Evolutionary conservation across 2,329 filamentous ascomycete genomes (phyloP), one percentile per base, ranked within the genome.

Genomic region (Fusarium goolgardi): DNA sequence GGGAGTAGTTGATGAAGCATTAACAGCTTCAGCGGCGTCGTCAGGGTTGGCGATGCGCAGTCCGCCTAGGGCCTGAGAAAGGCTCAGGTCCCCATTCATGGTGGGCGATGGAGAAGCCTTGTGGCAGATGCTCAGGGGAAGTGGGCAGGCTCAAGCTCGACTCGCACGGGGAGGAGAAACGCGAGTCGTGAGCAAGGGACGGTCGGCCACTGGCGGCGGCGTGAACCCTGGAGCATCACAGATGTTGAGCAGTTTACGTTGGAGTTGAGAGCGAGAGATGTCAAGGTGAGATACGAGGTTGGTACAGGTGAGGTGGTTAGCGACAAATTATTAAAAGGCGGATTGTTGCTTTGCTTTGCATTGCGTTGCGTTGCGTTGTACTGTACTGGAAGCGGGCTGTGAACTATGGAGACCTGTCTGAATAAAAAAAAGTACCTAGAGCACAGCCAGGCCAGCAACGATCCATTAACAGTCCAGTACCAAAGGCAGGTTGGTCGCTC

Each of bases 41-140:
- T 97, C 94, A 56, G 95, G 95, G 80, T 98, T 99, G 75, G 96
- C 95, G 79, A 99, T 98, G 79, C 95, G 93, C 80, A 99, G 85
- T 75, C 95, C 95, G 76, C 96, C 96, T 76, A 98, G 86, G 76
- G 93, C 93, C 82, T 94, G 92, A 77, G 94, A 96, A 71, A 98
- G 88, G 81, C 92, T 97, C 78, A 97, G 83, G 83, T 97, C 94
- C 80, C 92, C 93, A 82, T 94, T 93, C 94, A 97, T 97, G 79
- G 77, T 85, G 75, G 61, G 70, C 67, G 67, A 69, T 70, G 59
- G 67, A 73, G 70, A 64, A 62, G 65, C 63, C 68, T 67, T 54
- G 54, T 45, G 55, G 52, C 51, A 68, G 68, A 65, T 67, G 63
- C 65, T 76, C 67, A 70, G 65, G 71, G 67, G 66, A 68, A 66